A percentile compares a stretch with the other conserved stretches of the same genome.
These are phyloP conservation scores for Cercospora sp. DNA, from an alignment of 2,329 filamentous ascomycete genomes.

Conservation along the genomic window DNA sequence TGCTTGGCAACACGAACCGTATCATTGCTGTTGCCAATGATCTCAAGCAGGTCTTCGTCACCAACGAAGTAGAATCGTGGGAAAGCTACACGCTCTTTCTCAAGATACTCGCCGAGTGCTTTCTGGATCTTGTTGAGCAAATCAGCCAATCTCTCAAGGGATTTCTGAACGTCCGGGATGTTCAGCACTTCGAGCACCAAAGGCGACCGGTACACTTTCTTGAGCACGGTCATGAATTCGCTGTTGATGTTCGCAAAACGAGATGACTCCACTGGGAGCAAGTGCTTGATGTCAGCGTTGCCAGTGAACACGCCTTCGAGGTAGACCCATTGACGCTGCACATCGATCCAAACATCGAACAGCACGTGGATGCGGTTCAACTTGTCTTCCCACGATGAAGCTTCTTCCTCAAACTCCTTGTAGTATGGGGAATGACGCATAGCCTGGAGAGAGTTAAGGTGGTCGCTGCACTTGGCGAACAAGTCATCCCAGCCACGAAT, in stretches of 20 bases:
- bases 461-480: slow-evolving; percentile 97
- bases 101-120: slow-evolving; percentile 95
- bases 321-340: slow-evolving; percentile 99
- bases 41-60: slow-evolving; percentile 96
- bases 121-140: slow-evolving; percentile 99
- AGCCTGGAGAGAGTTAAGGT: slow-evolving; percentile 93
- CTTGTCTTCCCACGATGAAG: slow-evolving; percentile 95
- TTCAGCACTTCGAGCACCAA: slow-evolving; percentile 94
- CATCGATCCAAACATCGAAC: slow-evolving; percentile 99
- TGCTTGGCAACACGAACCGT: slow-evolving; percentile 95
- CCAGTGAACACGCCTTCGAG: slow-evolving; percentile 98
- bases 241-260: slow-evolving; percentile 99
- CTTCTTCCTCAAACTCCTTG: slow-evolving; percentile 98
- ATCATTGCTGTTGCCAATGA: slow-evolving; percentile 99
- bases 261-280: slow-evolving; percentile 92
- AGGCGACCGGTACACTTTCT: slow-evolving; percentile 96
- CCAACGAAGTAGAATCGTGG: slow-evolving; percentile 99
- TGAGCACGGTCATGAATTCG: slow-evolving; percentile 98
- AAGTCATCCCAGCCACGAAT: slow-evolving; percentile 98
- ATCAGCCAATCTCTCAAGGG: slow-evolving; percentile 91
- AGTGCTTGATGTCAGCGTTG: slow-evolving; percentile 97
- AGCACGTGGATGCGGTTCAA: slow-evolving; percentile 95
- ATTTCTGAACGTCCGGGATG: slow-evolving; percentile 94
- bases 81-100: slow-evolving; percentile 96
- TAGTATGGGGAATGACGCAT: slow-evolving; percentile 99